Percentiles rank a stretch among this genome's conserved stretches.
phyloP scores from a whole-genome alignment of 2,329 filamentous ascomycete genomes.

The Pochonia chlamydosporia region DNA sequence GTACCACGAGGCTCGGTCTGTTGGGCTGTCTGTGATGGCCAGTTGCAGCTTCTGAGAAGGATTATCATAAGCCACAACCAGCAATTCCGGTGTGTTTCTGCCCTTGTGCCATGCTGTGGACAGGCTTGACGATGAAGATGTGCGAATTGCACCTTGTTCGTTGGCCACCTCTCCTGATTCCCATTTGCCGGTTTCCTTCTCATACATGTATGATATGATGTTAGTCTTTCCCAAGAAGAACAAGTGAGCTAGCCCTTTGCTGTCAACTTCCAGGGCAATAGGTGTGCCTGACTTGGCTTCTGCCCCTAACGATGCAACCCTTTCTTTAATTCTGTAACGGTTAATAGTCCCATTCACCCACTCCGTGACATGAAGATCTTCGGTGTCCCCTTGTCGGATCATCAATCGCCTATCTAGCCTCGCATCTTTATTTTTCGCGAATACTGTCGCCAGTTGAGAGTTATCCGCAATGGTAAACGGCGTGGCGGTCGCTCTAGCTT shows the following conservation, averaged over 20 bases:
- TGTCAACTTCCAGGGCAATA: slow-evolving; percentile 12
- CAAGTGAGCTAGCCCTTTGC: slow-evolving; percentile 13
- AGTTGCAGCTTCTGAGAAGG: slow-evolving; percentile 12
- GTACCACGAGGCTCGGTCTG: slow-evolving; percentile 9
- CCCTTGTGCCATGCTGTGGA: slow-evolving; percentile 15
- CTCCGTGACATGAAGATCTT: slow-evolving; percentile 13
- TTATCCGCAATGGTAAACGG: slow-evolving; percentile 10
- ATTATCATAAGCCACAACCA: slow-evolving; percentile 14
- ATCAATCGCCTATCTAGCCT: slow-evolving; percentile 11
- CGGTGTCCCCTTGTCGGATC: slow-evolving; percentile 16
- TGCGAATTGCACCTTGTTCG: slow-evolving; percentile 2
- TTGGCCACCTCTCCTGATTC: slow-evolving; percentile 6
- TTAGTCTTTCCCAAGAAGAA: slow-evolving; percentile 16
- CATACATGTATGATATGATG: slow-evolving; percentile 11
- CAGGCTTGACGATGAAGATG: slow-evolving; percentile 10
- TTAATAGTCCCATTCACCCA: slow-evolving; percentile 4
- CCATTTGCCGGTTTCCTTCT: slow-evolving; percentile 12
- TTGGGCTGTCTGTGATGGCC: slow-evolving; percentile 11
- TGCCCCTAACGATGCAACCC: slow-evolving; percentile 1
- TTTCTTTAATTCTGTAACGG: slow-evolving; percentile 10
- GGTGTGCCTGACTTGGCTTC: slow-evolving; percentile 15
- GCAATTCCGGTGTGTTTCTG: slow-evolving; percentile 4
- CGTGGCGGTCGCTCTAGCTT: slow-evolving; percentile 1
- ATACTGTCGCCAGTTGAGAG: slow-evolving; percentile 13
- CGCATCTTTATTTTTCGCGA: slow-evolving; percentile 2